Evolutionary conservation across 345 rosid genomes (phyloP), one percentile per base, ranked within the genome.

Genomic region (Citrus unshiu): DNA sequence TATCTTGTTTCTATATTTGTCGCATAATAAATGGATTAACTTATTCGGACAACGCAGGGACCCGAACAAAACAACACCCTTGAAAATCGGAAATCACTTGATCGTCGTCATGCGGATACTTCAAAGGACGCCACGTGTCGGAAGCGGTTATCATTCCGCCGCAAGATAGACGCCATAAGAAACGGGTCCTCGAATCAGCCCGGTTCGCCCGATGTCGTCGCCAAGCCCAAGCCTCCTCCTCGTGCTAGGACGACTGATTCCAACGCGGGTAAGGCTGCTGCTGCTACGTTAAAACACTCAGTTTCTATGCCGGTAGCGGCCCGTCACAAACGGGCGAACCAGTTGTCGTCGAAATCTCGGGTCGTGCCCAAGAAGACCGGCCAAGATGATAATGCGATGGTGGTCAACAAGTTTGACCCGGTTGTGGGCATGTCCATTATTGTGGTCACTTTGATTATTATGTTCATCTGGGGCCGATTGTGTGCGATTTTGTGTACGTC

Each of bases 401-500:
- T 7, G 5, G 85, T 19, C 16, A 35, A 75, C 27, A 80, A 68
- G 32, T 59, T 77, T 7, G 93, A 84, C 75, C 87, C 93, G 40
- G 56, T 85, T 1, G 73, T 87, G 39, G 98, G 97, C 29, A 77
- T 91, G 78, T 89, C 90, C 13, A 76, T 93, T 21, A 60, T 95
- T 7, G 29, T 84, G 78, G 81, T 89, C 81, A 90, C 92, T 24
- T 79, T 92, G 64, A 59, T 86, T 73, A 85, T 89, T 39, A 84
- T 87, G 83, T 66, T 89, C 21, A 4, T 89, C 1, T 92, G 93
- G 86, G 97, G 97, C 51, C 87, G 91, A 40, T 37, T 91, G 1
- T 92, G 91, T 65, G 93, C 97, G 4, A 82, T 92, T 67, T 83
- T 92, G 4, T 91, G 92, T 80, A 87, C 94, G 72, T 85, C 91